Base-by-base conservation (phyloP, 148 eudicot genomes). In the Limonium bicolor region DNA sequence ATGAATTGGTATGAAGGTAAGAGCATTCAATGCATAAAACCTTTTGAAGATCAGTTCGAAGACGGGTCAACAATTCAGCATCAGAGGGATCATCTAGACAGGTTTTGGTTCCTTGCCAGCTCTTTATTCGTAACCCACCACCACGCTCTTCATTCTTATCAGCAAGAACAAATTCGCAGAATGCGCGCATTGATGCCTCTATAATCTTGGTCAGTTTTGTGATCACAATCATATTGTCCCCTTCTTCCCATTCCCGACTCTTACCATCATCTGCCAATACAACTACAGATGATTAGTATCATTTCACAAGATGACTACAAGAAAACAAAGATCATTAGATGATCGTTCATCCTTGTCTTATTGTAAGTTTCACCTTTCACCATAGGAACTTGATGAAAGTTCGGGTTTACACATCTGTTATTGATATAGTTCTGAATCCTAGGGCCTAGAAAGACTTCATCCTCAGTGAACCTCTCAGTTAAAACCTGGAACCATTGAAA, bases 401-500 rank as follows among this genome's bases (percentile, higher is more conserved):
- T 35, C 20, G 65, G 67, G 20, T 54, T 41, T 31, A 44, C 43
- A 44, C 67, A 72, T 40, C 94, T 67, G 31, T 41, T 68, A 55
- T 65, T 70, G 29, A 71, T 77, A 53, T 66, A 86, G 45, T 71
- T 60, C 20, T 68, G 80, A 56, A 78, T 56, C 41, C 94, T 56
- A 7, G 76, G 82, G 20, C 85, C 94, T 52, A 61, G 71, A 64
- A 59, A 86, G 14, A 59, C 69, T 44, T 82, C 96, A 29, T 86
- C 77, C 59, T 86, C 96, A 5, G 68, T 45, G 52, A 86, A 82
- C 50, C 96, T 59, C 21, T 61, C 74, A 58, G 76, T 11, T 22
- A 78, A 66, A 15, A 86, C 94, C 62, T 76, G 88, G 54, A 86
- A 78, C 51, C 78, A 72, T 36, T 82, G 88, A 51, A 70, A 78